Evolutionary conservation across 2,329 filamentous ascomycete species (phyloP).

Genomic region (Colletotrichum musicola): DNA sequence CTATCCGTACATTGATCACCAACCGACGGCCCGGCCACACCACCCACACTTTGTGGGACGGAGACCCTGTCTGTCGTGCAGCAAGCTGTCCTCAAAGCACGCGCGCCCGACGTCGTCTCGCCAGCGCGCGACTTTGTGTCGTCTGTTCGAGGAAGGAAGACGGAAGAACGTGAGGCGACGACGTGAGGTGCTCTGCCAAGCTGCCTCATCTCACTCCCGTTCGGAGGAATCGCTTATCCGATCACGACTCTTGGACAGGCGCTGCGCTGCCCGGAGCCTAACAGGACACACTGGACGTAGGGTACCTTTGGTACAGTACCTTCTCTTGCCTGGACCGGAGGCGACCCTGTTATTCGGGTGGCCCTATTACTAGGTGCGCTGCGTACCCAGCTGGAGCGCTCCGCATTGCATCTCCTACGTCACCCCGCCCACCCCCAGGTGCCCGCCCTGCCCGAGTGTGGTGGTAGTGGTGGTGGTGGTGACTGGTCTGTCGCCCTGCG

Average conservation of each 20-base stretch:
- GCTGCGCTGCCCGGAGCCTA: constrained; percentile 4
- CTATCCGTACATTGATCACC: constrained; percentile 1
- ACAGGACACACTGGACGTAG: constrained; percentile 14
- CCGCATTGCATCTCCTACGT: constrained; percentile 38
- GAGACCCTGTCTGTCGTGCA: constrained; percentile 29
- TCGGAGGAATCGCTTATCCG: constrained; percentile 1
- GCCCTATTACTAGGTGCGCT: background rate
- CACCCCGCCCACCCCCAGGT: constrained; percentile 32
- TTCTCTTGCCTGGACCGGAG: constrained; percentile 7
- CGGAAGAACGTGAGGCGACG: too few species aligned
- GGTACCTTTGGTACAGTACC: constrained; percentile 22
- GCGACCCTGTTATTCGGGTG: background rate
- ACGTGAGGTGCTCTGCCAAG: background rate
- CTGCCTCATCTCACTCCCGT: background rate
- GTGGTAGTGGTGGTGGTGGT: constrained; percentile 1
- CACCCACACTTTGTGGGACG: background rate
- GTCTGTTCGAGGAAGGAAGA: too few species aligned
- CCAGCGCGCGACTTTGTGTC: too few species aligned
- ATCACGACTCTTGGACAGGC: constrained; percentile 26
- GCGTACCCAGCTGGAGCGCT: constrained; percentile 17
- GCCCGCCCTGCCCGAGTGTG: constrained; percentile 28
- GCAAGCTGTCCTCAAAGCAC: background rate
- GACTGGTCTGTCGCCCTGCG: constrained; percentile 29
- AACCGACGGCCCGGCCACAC: constrained; percentile 1
- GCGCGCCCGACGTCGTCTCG: too few species aligned